phyloP scores from a whole-genome alignment of 2,329 filamentous ascomycete genomes.

The Penicillium vulpinum region DNA sequence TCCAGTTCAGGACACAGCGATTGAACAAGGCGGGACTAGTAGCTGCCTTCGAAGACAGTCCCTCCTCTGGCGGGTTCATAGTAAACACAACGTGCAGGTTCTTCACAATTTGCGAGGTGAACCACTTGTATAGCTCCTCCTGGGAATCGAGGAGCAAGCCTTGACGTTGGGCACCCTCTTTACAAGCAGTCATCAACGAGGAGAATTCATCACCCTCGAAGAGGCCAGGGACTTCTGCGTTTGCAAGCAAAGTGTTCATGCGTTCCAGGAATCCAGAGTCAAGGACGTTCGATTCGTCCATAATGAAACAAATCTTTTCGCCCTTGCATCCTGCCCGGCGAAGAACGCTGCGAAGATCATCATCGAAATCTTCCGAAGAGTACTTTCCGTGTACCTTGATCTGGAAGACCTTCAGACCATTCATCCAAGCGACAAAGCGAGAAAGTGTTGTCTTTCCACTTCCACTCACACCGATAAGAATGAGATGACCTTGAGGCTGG shows the following conservation, averaged over 20 bases:
- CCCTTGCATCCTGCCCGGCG: slow-evolving; percentile 94
- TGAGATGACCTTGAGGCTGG: slow-evolving; percentile 96
- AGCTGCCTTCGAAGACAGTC: slow-evolving; percentile 90
- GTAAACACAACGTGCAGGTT: slow-evolving; percentile 99
- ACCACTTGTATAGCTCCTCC: slow-evolving; percentile 99
- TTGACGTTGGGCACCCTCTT: slow-evolving; percentile 95
- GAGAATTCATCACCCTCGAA: slow-evolving; percentile 99
- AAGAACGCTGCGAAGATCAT: slow-evolving; percentile 91
- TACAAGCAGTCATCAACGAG: slow-evolving; percentile 98
- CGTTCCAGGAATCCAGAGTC: slow-evolving; percentile 98
- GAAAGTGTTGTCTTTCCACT: slow-evolving; percentile 98
- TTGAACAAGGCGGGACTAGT: slow-evolving; percentile 99
- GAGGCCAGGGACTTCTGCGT: slow-evolving; percentile 97
- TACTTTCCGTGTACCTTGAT: slow-evolving; percentile 99
- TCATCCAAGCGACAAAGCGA: slow-evolving; percentile 99
- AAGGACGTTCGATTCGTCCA: slow-evolving; percentile 98
- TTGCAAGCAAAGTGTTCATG: slow-evolving; percentile 98
- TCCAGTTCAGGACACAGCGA: slow-evolving; percentile 99
- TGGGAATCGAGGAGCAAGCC: slow-evolving; percentile 93
- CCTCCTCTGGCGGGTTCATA: slow-evolving; percentile 98
- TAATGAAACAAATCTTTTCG: slow-evolving; percentile 99
- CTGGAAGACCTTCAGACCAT: slow-evolving; percentile 96
- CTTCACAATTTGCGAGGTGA: slow-evolving; percentile 98
- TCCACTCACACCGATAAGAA: slow-evolving; percentile 96
- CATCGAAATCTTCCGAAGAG: slow-evolving; percentile 97